Conservation (phyloP, 116 monocot species). For the Papilionanthe hybrid region DNA sequence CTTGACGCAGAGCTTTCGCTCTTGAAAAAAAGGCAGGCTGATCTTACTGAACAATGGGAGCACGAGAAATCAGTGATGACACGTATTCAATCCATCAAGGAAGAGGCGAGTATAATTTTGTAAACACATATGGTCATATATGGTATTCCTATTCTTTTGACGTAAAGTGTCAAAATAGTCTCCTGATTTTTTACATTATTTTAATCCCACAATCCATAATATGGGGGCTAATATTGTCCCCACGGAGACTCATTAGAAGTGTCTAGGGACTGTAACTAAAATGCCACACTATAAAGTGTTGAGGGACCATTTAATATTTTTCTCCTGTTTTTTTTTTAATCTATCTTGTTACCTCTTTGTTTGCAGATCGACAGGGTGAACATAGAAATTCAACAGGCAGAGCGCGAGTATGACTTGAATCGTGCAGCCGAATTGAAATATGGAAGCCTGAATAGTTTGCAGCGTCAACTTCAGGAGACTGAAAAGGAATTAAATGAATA, state of each 20-base stretch:
- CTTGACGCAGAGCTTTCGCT: slow-evolving; percentile 76
- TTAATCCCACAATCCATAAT: too few species aligned
- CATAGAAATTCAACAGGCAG: slow-evolving; percentile 94
- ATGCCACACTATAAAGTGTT: too few species aligned
- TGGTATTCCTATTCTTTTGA: neutral
- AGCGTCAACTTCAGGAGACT: slow-evolving; percentile 74
- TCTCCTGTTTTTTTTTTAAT: slow-evolving; percentile 1
- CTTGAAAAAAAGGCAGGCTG: slow-evolving; percentile 74
- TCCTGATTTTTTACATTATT: too few species aligned
- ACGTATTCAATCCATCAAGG: slow-evolving; percentile 88
- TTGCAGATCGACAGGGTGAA: slow-evolving; percentile 96
- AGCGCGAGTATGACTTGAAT: slow-evolving; percentile 96
- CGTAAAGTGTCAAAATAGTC: too few species aligned
- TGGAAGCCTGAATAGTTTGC: slow-evolving; percentile 83
- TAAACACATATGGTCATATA: neutral
- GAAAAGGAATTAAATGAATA: slow-evolving; percentile 92
- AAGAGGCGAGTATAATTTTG: slow-evolving; percentile 59
- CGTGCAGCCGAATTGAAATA: slow-evolving; percentile 96
- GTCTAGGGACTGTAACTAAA: too few species aligned
- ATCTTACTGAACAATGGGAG: slow-evolving; percentile 96
- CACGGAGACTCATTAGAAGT: too few species aligned
- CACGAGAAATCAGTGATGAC: slow-evolving; percentile 94
- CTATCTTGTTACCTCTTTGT: neutral
- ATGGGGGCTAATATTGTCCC: too few species aligned
- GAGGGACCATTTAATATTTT: neutral